Conservation (phyloP, 192 early-diverging fungal genomes). For the Linnemannia zychae region DNA sequence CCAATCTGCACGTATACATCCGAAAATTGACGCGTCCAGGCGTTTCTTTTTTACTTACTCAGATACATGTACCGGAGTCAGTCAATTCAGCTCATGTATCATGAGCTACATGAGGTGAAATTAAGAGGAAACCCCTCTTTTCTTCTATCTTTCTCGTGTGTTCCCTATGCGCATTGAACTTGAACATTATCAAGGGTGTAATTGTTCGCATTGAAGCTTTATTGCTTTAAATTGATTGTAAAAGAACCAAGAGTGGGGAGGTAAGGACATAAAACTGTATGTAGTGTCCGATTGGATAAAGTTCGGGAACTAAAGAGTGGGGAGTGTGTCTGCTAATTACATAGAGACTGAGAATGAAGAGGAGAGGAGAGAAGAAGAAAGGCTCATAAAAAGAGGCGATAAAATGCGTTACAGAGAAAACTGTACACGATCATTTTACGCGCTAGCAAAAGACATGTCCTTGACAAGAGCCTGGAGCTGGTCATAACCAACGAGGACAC, state of each 20-base stretch:
- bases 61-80: background rate
- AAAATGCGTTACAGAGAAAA: conserved; percentile 27
- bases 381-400: background rate
- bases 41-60: background rate
- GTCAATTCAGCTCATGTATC: background rate
- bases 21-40: background rate
- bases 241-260: conserved; percentile 13
- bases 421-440: conserved; percentile 17
- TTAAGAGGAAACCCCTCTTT: background rate
- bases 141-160: background rate
- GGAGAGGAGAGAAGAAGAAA: no score
- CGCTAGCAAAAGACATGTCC: conserved; percentile 38
- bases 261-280: background rate
- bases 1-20: background rate
- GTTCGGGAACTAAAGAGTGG: background rate
- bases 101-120: background rate
- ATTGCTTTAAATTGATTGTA: background rate
- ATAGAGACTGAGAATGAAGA: background rate
- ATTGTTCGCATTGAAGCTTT: background rate
- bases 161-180: background rate
- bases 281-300: background rate
- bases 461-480: conserved; percentile 69
- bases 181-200: background rate
- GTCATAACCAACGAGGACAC: conserved; percentile 83
- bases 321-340: background rate